Base-by-base conservation (phyloP, 305 asterid genomes). In the Salvia sclarea region DNA sequence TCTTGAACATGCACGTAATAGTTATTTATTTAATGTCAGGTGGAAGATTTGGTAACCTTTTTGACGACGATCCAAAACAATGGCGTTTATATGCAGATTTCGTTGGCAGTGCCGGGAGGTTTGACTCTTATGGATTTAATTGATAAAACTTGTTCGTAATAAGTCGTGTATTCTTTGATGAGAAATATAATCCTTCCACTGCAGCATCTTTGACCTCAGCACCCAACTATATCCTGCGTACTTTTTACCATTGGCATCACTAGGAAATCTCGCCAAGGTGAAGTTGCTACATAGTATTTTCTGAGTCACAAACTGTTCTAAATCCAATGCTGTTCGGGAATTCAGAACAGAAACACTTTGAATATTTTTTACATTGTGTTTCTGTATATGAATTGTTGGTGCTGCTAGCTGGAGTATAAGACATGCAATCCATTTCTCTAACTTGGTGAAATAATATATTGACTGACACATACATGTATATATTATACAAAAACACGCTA, bases 81-180 rank as follows among this genome's bases (percentile, higher is more conserved):
- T 92, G 98, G 98, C 93, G 98, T 75, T 76, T 92, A 84, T 90
- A 88, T 79, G 98, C 98, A 62, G 98, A 92, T 79, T 88, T 92
- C 78, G 76, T 92, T 71, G 98, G 98, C 72, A 92, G 97, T 67
- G 80, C 93, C 22, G 98, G 98, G 77, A 88, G 98, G 98, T 92
- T 30, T 12, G 61, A 3, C 52, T 61, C 24, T 12, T 71, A 28
- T 31, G 9, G 49, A 62, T 47, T 54, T 64, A 17, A 53, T 53
- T 47, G 44, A 66, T 48, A 28, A 41, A 9, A n/a, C 38, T 54
- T 63, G 49, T 35, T 61, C 76, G 65, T 48, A 38, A 4, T 24
- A 43, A 61, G 45, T 60, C 50, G 33, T 66, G 66, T 55, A 55
- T 38, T 31, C 28, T 63, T 10, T 67, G 61, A 73, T 73, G 69